Base-by-base conservation (phyloP, 1,284 basidiomycete genomes). In the Ganoderma meredithae region DNA sequence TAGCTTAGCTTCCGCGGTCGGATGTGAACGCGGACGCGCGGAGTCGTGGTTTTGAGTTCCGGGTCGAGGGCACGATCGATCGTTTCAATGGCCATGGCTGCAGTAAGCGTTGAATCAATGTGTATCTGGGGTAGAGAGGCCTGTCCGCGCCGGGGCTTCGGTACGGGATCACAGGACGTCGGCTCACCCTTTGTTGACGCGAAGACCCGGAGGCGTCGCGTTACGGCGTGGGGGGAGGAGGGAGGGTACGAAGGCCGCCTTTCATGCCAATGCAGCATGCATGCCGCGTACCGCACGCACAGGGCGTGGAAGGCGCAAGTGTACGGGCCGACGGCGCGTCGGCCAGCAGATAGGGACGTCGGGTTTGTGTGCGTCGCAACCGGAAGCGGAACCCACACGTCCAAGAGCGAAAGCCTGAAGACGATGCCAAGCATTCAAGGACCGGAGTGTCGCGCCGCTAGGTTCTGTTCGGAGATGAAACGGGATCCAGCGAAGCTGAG, bases 391-490 rank as follows among this genome's bases (percentile, higher is more conserved):
- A 52, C n/a, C 41, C 41, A 13, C 9, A 41, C 43, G 55, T 19
- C 55, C 27, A n/a, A 4, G 15, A 17, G 9, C 36, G 36, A 6
- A 36, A 36, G 36, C 36, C 36, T 36, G 36, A 6, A 9, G 9
- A 9, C 36, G 36, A 22, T 58, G 56, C 56, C 56, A 59, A 59
- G 56, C 56, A 39, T 59, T 59, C 31, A 39, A 19, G 33, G 15
- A 3, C 6, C 39, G 33, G 39, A n/a, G 39, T 25, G n/a, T 39
- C 56, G 56, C 56, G 39, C 56, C 56, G 56, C 25, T 5, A 10
- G 47, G 22, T 58, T 36, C 53, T 39, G 56, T 36, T 59, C 56
- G 56, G 56, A 59, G 56, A 59, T 59, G 56, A 41, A 59, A 39
- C 17, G 17, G 9, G 52, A 52, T 10, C 55, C 55, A 36, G 27